Evolutionary conservation across 768 basidiomycete species (phyloP).

Genomic region (Fomitopsis serialis): DNA sequence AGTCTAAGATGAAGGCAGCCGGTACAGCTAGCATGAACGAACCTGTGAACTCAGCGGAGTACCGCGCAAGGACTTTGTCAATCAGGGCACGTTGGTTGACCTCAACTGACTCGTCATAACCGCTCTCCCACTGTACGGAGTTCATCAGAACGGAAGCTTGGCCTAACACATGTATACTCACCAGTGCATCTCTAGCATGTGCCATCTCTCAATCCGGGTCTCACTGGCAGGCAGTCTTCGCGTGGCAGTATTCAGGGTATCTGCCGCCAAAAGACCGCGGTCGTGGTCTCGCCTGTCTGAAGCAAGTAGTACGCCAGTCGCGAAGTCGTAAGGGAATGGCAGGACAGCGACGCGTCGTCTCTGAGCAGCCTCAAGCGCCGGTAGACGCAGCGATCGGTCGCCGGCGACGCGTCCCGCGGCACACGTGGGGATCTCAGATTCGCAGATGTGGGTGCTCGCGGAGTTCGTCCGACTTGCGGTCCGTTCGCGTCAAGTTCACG

Average conservation of each 20-base stretch:
- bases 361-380: too few species aligned
- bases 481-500: too few species aligned
- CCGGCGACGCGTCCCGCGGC: too few species aligned
- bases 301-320: neutral
- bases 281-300: too few species aligned
- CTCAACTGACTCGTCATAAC: constrained; percentile 78
- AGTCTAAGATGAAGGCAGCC: neutral
- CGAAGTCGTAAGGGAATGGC: neutral
- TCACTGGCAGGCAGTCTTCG: too few species aligned
- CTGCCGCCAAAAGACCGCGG: too few species aligned
- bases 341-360: too few species aligned
- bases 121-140: constrained; percentile 43
- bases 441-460: too few species aligned
- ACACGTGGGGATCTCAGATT: too few species aligned
- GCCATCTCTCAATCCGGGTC: constrained; percentile 12
- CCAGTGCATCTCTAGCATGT: constrained; percentile 15
- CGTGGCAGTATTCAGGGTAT: too few species aligned
- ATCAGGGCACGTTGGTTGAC: constrained; percentile 96
- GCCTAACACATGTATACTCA: neutral
- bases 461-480: too few species aligned
- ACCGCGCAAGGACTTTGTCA: constrained; percentile 93
- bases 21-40: constrained; percentile 3
- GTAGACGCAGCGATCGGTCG: too few species aligned
- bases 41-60: constrained; percentile 91
- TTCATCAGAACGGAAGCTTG: neutral